Conservation (phyloP, 164 flowering plant genomes). For the Nymphaea thermarum region DNA sequence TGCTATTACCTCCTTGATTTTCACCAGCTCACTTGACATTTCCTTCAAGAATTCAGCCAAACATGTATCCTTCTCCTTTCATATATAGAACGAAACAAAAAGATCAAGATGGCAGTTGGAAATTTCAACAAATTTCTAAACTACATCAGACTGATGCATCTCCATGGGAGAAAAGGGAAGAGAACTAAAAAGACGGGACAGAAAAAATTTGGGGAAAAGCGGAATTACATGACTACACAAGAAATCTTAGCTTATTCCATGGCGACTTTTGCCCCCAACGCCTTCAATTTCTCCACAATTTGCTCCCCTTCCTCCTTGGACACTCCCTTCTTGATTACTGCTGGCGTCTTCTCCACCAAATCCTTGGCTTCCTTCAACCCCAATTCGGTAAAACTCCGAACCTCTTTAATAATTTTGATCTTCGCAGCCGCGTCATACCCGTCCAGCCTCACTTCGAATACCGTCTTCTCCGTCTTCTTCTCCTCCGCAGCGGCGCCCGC, state of each 20-base stretch:
- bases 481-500: constrained; percentile 44
- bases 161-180: too few relatives aligned
- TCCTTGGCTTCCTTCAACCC: constrained; percentile 86
- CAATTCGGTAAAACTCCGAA: constrained; percentile 65
- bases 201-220: neutral
- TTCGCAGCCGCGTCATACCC: constrained; percentile 59
- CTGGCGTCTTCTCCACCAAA: constrained; percentile 72
- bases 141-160: too few relatives aligned
- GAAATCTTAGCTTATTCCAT: constrained; percentile 31
- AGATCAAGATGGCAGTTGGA: too few relatives aligned
- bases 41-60: neutral
- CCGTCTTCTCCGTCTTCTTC: constrained; percentile 66
- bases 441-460: constrained; percentile 60
- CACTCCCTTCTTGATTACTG: constrained; percentile 63
- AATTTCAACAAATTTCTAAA: too few relatives aligned
- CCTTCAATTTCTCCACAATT: constrained; percentile 70
- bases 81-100: too few relatives aligned
- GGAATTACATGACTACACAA: neutral
- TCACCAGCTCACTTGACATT: too few relatives aligned
- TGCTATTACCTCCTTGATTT: too few relatives aligned
- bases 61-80: too few relatives aligned
- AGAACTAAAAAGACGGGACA: neutral
- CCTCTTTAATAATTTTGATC: constrained; percentile 72
- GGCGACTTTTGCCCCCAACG: constrained; percentile 67
- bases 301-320: constrained; percentile 72